phyloP scores from a whole-genome alignment of 2,329 filamentous ascomycete genomes.

The Cladophialophora chaetospira region DNA sequence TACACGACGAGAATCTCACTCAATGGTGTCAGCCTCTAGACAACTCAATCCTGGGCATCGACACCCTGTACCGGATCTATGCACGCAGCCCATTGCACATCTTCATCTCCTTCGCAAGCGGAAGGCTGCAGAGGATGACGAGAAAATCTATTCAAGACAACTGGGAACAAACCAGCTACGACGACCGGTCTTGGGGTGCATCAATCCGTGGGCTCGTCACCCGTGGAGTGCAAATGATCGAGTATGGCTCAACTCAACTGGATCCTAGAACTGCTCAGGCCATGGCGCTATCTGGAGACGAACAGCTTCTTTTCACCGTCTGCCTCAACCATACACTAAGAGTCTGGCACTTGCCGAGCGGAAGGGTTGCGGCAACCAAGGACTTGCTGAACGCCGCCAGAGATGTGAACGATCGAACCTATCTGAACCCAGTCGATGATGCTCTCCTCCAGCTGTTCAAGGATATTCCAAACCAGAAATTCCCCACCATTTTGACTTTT shows the following conservation, averaged over 20 bases:
- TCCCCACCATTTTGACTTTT: constrained; percentile 67
- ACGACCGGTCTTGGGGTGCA: constrained; percentile 52
- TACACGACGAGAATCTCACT: constrained; percentile 71
- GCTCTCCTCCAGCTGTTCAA: constrained; percentile 75
- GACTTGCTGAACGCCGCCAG: constrained; percentile 73
- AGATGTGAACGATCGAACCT: constrained; percentile 71
- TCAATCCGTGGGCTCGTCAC: constrained; percentile 51
- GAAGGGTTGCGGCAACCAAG: constrained; percentile 72
- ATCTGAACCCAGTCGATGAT: constrained; percentile 75
- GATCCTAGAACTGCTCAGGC: constrained; percentile 48
- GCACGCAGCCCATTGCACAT: constrained; percentile 73
- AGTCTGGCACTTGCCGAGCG: constrained; percentile 84
- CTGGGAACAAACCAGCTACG: constrained; percentile 51
- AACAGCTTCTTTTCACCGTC: constrained; percentile 68
- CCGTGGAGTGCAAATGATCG: constrained; percentile 47
- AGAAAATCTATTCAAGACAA: constrained; percentile 56
- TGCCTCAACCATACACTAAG: constrained; percentile 86
- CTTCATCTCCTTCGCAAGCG: constrained; percentile 65
- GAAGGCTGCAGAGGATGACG: constrained; percentile 65
- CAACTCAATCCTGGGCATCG: constrained; percentile 75
- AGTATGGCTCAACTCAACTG: constrained; percentile 44
- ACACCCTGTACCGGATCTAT: constrained; percentile 71
- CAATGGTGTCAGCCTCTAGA: constrained; percentile 66
- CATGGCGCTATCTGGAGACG: constrained; percentile 49
- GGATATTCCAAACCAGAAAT: constrained; percentile 20